Conservation (phyloP, 345 rosid species). For the Citrus trifoliata region DNA sequence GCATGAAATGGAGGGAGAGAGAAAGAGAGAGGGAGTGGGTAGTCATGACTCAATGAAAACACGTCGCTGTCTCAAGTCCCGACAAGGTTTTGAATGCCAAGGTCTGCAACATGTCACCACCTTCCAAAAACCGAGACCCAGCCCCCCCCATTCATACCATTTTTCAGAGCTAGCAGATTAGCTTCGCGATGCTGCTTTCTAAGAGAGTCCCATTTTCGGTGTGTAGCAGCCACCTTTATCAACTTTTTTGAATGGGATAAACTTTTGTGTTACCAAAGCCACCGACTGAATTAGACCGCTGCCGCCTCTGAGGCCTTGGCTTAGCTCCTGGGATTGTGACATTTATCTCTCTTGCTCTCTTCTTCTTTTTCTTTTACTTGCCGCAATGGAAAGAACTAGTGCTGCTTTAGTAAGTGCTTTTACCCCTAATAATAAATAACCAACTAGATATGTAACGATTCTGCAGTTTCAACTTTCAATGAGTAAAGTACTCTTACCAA, state of each 20-base stretch:
- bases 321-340: neutral
- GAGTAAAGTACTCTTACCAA: too few relatives aligned
- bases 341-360: neutral
- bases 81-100: slow-evolving; percentile 29
- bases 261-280: slow-evolving; percentile 14
- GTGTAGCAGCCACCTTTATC: neutral
- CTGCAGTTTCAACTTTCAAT: too few relatives aligned
- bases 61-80: slow-evolving; percentile 38
- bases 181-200: neutral
- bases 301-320: neutral
- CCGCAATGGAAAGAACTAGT: neutral
- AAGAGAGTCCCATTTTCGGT: slow-evolving; percentile 2
- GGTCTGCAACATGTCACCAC: slow-evolving; percentile 6
- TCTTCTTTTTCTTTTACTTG: neutral
- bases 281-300: neutral
- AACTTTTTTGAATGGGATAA: neutral
- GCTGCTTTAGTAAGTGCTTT: neutral
- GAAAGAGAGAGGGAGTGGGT: neutral
- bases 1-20: neutral
- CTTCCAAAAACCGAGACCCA: neutral
- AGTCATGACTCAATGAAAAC: slow-evolving; percentile 1
- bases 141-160: neutral
- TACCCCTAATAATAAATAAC: too few relatives aligned
- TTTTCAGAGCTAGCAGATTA: neutral
- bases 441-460: neutral